phyloP scores from a whole-genome alignment of 768 basidiomycete genomes.

The Inosperma sp. region DNA sequence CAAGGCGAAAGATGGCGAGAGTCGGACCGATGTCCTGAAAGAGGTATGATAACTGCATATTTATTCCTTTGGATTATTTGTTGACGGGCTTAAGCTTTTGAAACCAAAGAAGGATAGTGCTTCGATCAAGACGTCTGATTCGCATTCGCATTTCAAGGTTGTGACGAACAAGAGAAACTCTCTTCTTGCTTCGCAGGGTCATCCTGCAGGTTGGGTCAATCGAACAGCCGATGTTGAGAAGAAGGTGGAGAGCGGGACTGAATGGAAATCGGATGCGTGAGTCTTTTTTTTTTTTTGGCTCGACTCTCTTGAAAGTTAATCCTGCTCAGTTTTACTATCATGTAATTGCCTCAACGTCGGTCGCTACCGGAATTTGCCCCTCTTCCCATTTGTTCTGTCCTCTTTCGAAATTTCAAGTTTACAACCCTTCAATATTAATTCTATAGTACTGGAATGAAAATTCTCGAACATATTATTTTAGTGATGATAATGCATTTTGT shows the following conservation, averaged over 20 bases:
- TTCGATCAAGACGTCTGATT: constrained; percentile 21
- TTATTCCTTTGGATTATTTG: constrained; percentile 5
- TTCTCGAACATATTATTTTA: too few species aligned
- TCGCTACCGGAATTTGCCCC: background rate
- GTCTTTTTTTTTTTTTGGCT: constrained; percentile 6
- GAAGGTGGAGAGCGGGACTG: constrained; percentile 26
- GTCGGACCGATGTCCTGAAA: constrained; percentile 48
- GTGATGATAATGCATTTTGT: too few species aligned
- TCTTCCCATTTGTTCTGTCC: background rate
- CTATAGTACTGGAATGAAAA: too few species aligned
- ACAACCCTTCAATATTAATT: too few species aligned
- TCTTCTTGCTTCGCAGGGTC: constrained; percentile 57
- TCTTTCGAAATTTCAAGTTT: too few species aligned
- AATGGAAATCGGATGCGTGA: constrained; percentile 45
- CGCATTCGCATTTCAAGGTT: constrained; percentile 71
- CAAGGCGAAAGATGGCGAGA: constrained; percentile 34
- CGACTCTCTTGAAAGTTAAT: background rate
- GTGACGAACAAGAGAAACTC: constrained; percentile 68
- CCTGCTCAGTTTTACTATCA: too few species aligned
- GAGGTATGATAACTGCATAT: constrained; percentile 39
- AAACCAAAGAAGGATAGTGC: constrained; percentile 46
- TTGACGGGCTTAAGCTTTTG: too few species aligned
- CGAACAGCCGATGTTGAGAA: constrained; percentile 43
- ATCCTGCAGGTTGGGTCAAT: constrained; percentile 71
- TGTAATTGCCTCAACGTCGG: background rate